Evolutionary conservation across 805 yeast species (phyloP).

Genomic region (Zygosaccharomyces pseudorouxii): DNA sequence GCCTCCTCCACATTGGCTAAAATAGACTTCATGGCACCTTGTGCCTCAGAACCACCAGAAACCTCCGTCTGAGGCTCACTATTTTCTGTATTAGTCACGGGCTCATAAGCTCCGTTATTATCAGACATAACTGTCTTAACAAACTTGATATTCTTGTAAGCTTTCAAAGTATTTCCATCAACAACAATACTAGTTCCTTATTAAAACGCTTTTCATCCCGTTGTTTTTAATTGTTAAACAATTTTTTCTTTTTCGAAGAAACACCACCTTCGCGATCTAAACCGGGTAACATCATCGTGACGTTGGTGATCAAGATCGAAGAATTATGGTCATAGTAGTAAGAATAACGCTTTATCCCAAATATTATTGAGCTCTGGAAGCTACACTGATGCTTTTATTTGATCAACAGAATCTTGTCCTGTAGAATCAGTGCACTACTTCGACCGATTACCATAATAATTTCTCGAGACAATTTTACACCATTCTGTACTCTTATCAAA

Average conservation of each 20-base stretch:
- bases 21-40: constrained; percentile 1
- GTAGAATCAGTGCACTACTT: no score
- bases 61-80: constrained; percentile 3
- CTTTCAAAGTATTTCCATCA: background rate
- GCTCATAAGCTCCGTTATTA: constrained; percentile 3
- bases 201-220: background rate
- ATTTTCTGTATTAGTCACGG: constrained; percentile 2
- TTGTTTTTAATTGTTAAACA: background rate
- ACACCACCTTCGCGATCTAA: background rate
- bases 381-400: no score
- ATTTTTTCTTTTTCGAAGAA: background rate
- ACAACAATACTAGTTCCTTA: background rate
- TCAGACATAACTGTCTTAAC: background rate
- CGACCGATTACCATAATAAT: no score
- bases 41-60: constrained; percentile 3
- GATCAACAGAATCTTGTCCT: no score
- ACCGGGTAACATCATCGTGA: background rate
- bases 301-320: no score
- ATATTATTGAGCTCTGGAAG: no score
- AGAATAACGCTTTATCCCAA: no score
- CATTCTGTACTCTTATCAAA: background rate
- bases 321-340: no score
- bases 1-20: background rate
- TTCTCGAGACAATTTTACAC: no score
- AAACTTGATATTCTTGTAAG: background rate